phyloP scores from a whole-genome alignment of 164 flowering plant species.

The Tetrastigma voinierianum region DNA sequence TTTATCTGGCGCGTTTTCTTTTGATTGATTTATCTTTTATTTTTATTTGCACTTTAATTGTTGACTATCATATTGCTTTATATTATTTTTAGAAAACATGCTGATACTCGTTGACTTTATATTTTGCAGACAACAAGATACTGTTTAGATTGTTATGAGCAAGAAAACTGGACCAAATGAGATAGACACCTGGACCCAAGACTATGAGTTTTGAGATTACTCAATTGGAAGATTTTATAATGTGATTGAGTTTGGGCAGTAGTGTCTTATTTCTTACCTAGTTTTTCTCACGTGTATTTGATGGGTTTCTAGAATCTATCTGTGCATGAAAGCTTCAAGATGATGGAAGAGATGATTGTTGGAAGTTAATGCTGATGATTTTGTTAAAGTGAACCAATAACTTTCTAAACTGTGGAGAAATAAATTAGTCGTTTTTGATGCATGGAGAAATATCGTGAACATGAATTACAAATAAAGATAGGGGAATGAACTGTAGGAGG shows the following conservation, averaged over 20 bases:
- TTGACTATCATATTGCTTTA: background rate
- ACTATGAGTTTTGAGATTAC: conserved; percentile 63
- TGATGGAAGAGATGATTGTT: background rate
- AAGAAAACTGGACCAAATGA: conserved; percentile 74
- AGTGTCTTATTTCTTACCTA: background rate
- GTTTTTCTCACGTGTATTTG: background rate
- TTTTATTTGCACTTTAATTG: background rate
- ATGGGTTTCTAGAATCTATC: background rate
- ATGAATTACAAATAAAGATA: no score
- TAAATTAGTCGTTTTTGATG: no score
- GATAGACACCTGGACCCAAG: conserved; percentile 88
- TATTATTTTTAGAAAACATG: background rate
- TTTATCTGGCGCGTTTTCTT: no score
- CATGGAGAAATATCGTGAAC: no score
- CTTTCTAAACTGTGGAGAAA: no score
- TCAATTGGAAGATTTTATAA: conserved; percentile 85
- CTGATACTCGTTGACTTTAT: background rate
- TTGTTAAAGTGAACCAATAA: no score
- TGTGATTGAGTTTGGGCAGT: conserved; percentile 91
- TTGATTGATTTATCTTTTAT: no score
- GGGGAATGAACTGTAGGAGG: no score
- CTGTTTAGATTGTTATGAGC: conserved; percentile 79
- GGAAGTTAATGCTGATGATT: background rate
- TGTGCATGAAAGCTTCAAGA: background rate
- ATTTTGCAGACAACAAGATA: conserved; percentile 73